These are phyloP conservation scores for Cucurbita ficifolia DNA, from an alignment of 306 rosid species.

Conservation along the genomic window DNA sequence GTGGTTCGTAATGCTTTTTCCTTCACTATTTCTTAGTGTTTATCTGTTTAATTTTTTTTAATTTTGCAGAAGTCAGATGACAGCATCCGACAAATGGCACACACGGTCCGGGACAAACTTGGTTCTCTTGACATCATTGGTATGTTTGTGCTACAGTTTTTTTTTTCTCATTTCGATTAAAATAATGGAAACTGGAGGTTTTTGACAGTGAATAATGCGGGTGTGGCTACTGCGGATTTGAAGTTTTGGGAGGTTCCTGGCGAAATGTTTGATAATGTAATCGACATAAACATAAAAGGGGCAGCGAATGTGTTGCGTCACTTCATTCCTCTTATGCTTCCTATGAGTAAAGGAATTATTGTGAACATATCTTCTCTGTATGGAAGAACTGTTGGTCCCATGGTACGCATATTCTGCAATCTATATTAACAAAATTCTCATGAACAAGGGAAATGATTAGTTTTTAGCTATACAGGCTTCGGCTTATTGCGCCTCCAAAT, in stretches of 20 bases:
- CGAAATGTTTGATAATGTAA: background rate
- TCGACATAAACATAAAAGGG: conserved; percentile 67
- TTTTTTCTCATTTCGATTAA: no score
- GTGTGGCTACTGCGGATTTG: background rate
- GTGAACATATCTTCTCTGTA: conserved; percentile 83
- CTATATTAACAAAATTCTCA: no score
- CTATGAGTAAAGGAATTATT: conserved; percentile 31
- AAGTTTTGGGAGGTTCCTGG: background rate
- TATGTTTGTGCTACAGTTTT: background rate
- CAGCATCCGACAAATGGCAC: background rate
- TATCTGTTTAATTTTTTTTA: no score
- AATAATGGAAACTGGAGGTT: no score
- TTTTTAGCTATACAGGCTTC: conserved; percentile 20
- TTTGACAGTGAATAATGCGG: background rate
- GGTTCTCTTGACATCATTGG: background rate
- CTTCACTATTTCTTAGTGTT: no score
- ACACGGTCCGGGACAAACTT: background rate
- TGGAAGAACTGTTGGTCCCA: conserved; percentile 77
- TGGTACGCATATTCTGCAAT: conserved; percentile 11
- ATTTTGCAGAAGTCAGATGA: background rate
- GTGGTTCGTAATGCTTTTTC: background rate
- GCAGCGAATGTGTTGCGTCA: conserved; percentile 58
- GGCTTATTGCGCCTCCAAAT: conserved; percentile 80
- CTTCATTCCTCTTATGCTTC: conserved; percentile 55
- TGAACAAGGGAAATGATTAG: no score